Evolutionary conservation across 441 rosid species (phyloP).

Genomic region (Geranium incanum): DNA sequence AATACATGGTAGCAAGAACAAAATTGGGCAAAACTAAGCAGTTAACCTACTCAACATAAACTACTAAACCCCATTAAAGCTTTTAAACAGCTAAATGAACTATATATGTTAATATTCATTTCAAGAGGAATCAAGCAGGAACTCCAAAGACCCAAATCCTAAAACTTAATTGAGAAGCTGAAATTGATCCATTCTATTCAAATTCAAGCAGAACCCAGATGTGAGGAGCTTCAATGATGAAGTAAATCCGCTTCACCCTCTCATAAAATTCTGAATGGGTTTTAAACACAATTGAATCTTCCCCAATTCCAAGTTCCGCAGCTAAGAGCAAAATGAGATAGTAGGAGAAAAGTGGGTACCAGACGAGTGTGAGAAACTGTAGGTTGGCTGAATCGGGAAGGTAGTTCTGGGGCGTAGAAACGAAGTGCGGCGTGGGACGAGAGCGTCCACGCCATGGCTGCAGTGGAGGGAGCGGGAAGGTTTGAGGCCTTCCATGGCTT

Average conservation of each 20-base stretch:
- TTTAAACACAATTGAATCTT: neutral
- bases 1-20: neutral
- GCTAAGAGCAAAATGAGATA: neutral
- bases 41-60: neutral
- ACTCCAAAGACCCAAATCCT: neutral
- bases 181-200: neutral
- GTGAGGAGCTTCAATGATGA: neutral
- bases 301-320: neutral
- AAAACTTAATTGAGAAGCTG: neutral
- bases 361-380: slow-evolving; percentile 18
- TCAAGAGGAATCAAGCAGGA: neutral
- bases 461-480: slow-evolving; percentile 35
- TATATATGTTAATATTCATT: neutral
- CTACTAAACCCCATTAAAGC: neutral
- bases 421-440: slow-evolving; percentile 24
- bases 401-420: slow-evolving; percentile 23
- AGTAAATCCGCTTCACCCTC: slow-evolving; percentile 2
- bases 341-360: slow-evolving; percentile 21
- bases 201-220: neutral
- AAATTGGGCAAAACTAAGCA: neutral
- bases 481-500: slow-evolving; percentile 39
- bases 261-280: slow-evolving; percentile 2
- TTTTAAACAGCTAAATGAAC: neutral
- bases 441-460: slow-evolving; percentile 16
- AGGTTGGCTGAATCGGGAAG: slow-evolving; percentile 16